Evolutionary conservation across 495 filamentous ascomycete species (phyloP), one percentile per base, ranked within the genome.

Genomic region (Penicillium cinerascens): DNA sequence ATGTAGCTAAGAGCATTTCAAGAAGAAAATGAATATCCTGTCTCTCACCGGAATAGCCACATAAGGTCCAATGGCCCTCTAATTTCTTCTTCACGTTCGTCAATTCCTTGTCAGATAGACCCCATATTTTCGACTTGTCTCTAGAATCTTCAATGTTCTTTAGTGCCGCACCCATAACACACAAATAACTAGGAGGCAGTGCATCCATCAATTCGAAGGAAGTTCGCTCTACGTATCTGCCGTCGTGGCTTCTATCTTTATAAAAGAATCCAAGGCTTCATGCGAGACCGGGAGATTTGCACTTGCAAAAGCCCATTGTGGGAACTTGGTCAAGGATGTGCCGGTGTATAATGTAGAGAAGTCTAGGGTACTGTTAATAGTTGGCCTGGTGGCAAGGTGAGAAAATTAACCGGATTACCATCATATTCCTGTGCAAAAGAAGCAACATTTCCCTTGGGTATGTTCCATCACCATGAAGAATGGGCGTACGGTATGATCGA

Each of bases 401-500:
- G 29, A 13, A 13, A 33, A 13, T 10, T 3, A 33, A 33, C 29
- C 29, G 8, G 8, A 33, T 33, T 8, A 13, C 29, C 29, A 33
- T 13, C 9, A 33, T 10, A 13, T 33, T 33, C 4, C 29, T 33
- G 29, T 13, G 4, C 29, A 33, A 10, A 33, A 33, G 29, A 33
- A 33, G 9, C 29, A 3, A 8, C 29, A 33, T 11, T 33, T 33
- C 11, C 29, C 29, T 15, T 33, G 9, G 9, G 29, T 10, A 3
- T 13, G 10, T 1, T 33, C 29, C 10, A 33, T 33, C 9, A 33
- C 10, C 29, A 33, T 10, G 11, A 72, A 52, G 22, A 68, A 58
- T 9, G 48, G 18, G n/a, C 48, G 59, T 4, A 67, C 29, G 15
- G 51, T 41, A 20, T 41, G 51, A 36, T 65, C 59, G 4, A 54